Evolutionary conservation across 2,329 filamentous ascomycete species (phyloP).

Genomic region (Blastomyces percursus): DNA sequence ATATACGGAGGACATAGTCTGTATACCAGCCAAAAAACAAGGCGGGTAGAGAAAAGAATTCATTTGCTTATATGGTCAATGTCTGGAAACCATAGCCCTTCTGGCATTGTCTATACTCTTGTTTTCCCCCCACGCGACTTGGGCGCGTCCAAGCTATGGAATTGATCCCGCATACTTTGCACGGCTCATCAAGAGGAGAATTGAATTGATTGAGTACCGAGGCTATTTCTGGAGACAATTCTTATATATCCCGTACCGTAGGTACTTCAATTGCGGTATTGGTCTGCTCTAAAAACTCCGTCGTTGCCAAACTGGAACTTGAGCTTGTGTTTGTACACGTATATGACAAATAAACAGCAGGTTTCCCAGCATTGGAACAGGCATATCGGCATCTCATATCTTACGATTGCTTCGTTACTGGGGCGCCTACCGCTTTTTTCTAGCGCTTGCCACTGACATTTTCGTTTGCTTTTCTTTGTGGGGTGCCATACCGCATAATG

Average conservation of each 20-base stretch:
- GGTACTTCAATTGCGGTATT: not conserved
- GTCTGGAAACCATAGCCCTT: not conserved
- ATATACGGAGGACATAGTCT: no score
- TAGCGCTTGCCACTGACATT: not conserved
- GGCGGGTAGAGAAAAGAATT: not conserved
- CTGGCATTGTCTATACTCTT: not conserved
- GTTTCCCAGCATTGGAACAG: not conserved
- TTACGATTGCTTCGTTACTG: not conserved
- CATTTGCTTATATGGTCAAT: not conserved
- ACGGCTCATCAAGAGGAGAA: not conserved
- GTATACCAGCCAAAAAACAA: no score
- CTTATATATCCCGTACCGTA: not conserved
- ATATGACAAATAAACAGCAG: not conserved
- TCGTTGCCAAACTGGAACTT: not conserved
- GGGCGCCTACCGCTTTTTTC: not conserved
- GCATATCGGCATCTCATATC: not conserved
- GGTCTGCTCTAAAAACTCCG: not conserved
- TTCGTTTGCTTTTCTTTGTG: not conserved
- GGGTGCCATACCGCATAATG: constrained; percentile 9
- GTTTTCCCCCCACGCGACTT: not conserved
- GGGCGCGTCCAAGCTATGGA: not conserved
- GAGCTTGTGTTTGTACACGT: not conserved
- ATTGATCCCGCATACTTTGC: not conserved
- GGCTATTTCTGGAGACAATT: not conserved
- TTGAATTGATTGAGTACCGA: not conserved